Evolutionary conservation across 371 early-diverging fungal species (phyloP), one percentile per base, ranked within the genome.

Genomic region (Apophysomyces elegans): DNA sequence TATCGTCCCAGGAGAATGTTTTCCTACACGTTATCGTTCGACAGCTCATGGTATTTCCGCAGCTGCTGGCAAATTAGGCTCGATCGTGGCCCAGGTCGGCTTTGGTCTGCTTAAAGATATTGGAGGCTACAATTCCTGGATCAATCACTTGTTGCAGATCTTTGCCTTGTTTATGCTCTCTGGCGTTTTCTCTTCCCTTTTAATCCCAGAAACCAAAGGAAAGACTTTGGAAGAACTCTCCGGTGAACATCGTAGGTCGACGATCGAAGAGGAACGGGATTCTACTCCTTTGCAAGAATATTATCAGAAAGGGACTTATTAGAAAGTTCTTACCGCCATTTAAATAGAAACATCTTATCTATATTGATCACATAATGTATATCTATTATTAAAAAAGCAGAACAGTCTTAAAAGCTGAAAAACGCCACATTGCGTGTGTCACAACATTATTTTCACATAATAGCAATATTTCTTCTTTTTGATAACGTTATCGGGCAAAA

Each of bases 21-120:
- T 90, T 85, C 95, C 96, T 13, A 95, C 96, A 37, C 89, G 92
- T 37, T 91, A 88, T 79, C 84, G 94, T 37, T 89, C 94, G 0
- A 91, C 94, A 7, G 88, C 91, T 58, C 95, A 95, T 72, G 96
- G 96, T 75, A 92, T 95, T 74, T 92, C 93, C 56, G 95, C 95
- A 26, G 95, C 93, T 35, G 76, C 85, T 60, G 95, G 95, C 50
- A 96, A 96, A 78, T 61, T 90, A 26, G 95, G 95, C 43, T 94
- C 96, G 46, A 92, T 95, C 59, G 62, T 91, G 62, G 90, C 92
- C 35, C 86, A 89, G 66, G 84, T 91, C 36, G 91, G 89, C 36
- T 91, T 92, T 66, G 86, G 88, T 65, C 85, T 84, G 37, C 83
- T 91, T 64, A 88, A 88, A 72, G 88, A 91, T 66, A 81, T 84